Conservation (phyloP, 1,139 yeast genomes). For the Pneumocystis wakefieldiae region DNA sequence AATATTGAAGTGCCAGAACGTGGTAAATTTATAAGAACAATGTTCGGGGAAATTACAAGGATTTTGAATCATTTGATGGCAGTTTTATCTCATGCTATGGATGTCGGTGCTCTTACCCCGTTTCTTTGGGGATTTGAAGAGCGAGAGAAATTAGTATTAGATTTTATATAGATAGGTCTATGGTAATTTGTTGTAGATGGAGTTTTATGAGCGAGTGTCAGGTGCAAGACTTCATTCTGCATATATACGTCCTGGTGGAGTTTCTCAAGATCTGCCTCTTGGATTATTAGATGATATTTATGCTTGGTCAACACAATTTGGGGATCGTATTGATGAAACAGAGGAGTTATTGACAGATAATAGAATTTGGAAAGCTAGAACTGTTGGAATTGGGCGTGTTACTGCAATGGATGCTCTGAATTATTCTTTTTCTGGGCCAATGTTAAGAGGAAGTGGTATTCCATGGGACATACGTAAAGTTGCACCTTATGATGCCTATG, state of each 20-base stretch:
- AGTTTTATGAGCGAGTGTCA: constrained; percentile 77
- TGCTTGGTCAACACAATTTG: constrained; percentile 95
- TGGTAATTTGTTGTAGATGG: constrained; percentile 44
- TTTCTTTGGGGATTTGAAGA: constrained; percentile 92
- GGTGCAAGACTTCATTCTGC: constrained; percentile 87
- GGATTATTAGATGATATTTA: constrained; percentile 80
- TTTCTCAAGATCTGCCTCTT: constrained; percentile 71
- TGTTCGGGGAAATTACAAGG: constrained; percentile 81
- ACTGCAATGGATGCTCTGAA: constrained; percentile 79
- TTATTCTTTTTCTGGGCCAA: constrained; percentile 69
- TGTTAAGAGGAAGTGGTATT: constrained; percentile 82
- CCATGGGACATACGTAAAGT: constrained; percentile 78
- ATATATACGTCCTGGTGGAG: constrained; percentile 86
- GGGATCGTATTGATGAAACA: constrained; percentile 80
- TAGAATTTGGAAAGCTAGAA: constrained; percentile 86
- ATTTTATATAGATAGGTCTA: not conserved
- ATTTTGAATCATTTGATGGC: constrained; percentile 78
- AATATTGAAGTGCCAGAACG: constrained; percentile 76
- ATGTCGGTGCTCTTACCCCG: constrained; percentile 87
- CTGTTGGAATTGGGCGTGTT: constrained; percentile 63
- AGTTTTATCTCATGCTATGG: constrained; percentile 79
- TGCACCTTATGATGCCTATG: constrained; percentile 85
- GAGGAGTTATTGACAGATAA: constrained; percentile 83
- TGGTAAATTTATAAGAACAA: constrained; percentile 69
- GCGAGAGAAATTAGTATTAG: constrained; percentile 39